Evolutionary conservation across 192 early-diverging fungal genomes (phyloP).

Genomic region (Coemansia sp.): DNA sequence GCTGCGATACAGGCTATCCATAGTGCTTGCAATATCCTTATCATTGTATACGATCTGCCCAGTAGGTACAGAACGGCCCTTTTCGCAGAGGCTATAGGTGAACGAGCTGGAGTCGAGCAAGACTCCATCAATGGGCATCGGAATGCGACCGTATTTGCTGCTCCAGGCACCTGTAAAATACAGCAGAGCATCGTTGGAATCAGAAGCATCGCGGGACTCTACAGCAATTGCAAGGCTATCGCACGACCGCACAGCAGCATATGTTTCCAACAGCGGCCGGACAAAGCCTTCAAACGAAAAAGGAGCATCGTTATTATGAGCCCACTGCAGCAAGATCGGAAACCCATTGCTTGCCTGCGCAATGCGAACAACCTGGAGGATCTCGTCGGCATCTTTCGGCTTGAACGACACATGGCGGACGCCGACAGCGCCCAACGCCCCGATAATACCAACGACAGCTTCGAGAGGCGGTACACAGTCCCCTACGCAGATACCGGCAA

Average conservation of each 20-base stretch:
- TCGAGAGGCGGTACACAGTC: constrained; percentile 93
- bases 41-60: constrained; percentile 69
- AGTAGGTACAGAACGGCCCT: constrained; percentile 79
- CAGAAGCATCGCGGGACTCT: constrained; percentile 63
- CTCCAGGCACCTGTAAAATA: constrained; percentile 96
- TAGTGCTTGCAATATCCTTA: constrained; percentile 80
- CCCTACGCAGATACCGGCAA: constrained; percentile 88
- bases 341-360: constrained; percentile 79
- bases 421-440: constrained; percentile 70
- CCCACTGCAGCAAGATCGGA: constrained; percentile 94
- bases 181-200: constrained; percentile 84
- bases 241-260: constrained; percentile 66
- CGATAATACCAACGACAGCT: constrained; percentile 78
- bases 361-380: constrained; percentile 83
- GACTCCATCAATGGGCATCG: constrained; percentile 96
- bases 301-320: constrained; percentile 90
- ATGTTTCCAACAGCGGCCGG: constrained; percentile 79
- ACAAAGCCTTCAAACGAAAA: constrained; percentile 96
- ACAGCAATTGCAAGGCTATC: constrained; percentile 83
- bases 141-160: constrained; percentile 69
- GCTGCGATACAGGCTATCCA: constrained; percentile 82
- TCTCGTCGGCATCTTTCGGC: constrained; percentile 74
- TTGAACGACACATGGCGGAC: constrained; percentile 84
- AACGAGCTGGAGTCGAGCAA: constrained; percentile 78
- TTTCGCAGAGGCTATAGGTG: background rate